Conservation (phyloP, 2,329 filamentous ascomycete species). For the Dissoconium aciculare region DNA sequence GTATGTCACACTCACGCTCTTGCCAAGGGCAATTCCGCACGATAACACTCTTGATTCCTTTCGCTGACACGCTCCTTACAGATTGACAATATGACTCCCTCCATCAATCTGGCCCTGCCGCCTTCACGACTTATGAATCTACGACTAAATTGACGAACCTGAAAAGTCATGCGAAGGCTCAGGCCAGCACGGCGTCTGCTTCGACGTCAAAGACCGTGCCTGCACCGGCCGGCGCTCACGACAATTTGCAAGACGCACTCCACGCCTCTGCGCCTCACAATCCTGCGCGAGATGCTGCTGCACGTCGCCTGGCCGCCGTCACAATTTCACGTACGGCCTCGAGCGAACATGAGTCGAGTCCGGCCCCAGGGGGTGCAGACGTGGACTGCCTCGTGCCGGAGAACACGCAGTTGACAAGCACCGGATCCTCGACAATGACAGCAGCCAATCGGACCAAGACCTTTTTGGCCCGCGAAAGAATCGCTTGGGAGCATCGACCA, state of each 20-base stretch:
- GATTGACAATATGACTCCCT: slow-evolving; percentile 71
- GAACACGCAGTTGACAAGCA: slow-evolving; percentile 5
- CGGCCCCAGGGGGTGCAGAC: too few relatives aligned
- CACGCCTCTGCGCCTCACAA: neutral
- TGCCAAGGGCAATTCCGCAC: too few relatives aligned
- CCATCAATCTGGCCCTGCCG: slow-evolving; percentile 59
- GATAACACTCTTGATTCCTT: neutral
- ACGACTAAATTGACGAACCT: slow-evolving; percentile 38
- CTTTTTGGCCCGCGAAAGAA: slow-evolving; percentile 3
- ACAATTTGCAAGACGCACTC: neutral
- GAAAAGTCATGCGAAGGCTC: slow-evolving; percentile 12
- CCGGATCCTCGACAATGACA: slow-evolving; percentile 3
- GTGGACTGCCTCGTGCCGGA: slow-evolving; percentile 7
- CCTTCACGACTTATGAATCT: slow-evolving; percentile 40
- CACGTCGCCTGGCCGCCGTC: too few relatives aligned
- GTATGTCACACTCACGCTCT: too few relatives aligned
- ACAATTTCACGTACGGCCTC: too few relatives aligned
- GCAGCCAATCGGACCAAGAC: neutral
- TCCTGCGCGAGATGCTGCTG: too few relatives aligned
- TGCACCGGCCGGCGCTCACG: neutral
- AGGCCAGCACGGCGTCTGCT: neutral
- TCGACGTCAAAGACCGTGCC: neutral
- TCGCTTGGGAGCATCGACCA: slow-evolving; percentile 14
- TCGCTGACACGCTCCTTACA: slow-evolving; percentile 20
- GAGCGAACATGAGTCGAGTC: too few relatives aligned